Evolutionary conservation across 768 basidiomycete species (phyloP).

Genomic region (Amanita molliuscula): DNA sequence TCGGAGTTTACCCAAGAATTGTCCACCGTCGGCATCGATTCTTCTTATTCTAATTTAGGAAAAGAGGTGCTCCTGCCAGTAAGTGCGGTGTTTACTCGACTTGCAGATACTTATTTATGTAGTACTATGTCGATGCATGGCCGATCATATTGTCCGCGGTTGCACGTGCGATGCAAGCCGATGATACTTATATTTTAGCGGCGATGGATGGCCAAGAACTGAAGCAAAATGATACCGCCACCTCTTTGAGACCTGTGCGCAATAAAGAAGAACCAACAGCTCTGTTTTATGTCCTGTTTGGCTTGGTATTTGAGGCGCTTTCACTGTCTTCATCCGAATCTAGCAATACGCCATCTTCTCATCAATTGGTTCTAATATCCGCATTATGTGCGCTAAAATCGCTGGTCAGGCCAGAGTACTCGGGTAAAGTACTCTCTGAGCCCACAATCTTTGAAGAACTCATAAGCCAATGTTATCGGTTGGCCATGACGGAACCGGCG

Average conservation of each 20-base stretch:
- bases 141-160: constrained; percentile 77
- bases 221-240: constrained; percentile 11
- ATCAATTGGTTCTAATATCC: constrained; percentile 42
- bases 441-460: constrained; percentile 86
- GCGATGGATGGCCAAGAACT: constrained; percentile 74
- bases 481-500: constrained; percentile 81
- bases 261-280: constrained; percentile 49
- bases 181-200: constrained; percentile 57
- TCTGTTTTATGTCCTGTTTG: constrained; percentile 86
- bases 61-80: constrained; percentile 89
- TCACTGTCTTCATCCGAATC: constrained; percentile 55
- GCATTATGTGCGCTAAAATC: constrained; percentile 69
- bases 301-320: constrained; percentile 87
- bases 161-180: constrained; percentile 63
- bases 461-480: constrained; percentile 75
- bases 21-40: constrained; percentile 65
- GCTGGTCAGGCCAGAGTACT: constrained; percentile 71
- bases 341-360: constrained; percentile 27
- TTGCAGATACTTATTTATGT: neutral
- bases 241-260: constrained; percentile 19
- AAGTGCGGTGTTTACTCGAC: constrained; percentile 18
- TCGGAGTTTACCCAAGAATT: constrained; percentile 77
- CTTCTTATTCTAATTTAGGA: constrained; percentile 79
- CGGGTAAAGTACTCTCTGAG: constrained; percentile 73
- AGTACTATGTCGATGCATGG: constrained; percentile 90